Evolutionary conservation across 441 rosid genomes (phyloP).

Genomic region (Iberis amara): DNA sequence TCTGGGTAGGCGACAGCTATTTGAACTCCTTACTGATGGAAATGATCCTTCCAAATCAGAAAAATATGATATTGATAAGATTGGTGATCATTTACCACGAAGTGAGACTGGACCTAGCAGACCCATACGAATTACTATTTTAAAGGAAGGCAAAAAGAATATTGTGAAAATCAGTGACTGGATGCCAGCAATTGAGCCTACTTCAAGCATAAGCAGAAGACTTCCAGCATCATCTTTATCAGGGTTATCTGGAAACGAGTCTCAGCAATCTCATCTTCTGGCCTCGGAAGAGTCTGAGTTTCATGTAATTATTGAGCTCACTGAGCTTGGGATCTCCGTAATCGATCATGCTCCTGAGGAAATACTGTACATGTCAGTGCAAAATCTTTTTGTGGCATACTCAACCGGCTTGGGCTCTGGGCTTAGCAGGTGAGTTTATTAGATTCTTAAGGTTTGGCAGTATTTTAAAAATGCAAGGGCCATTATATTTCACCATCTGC

Average conservation of each 20-base stretch:
- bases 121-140: conserved; percentile 76
- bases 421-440: conserved; percentile 62
- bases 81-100: conserved; percentile 66
- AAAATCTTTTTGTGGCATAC: conserved; percentile 74
- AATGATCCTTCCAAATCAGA: conserved; percentile 56
- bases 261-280: conserved; percentile 42
- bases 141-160: conserved; percentile 79
- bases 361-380: conserved; percentile 79
- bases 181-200: conserved; percentile 87
- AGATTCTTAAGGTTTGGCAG: conserved; percentile 13
- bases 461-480: conserved; percentile 9
- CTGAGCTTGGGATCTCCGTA: conserved; percentile 89
- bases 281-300: conserved; percentile 59
- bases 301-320: conserved; percentile 81
- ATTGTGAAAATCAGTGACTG: conserved; percentile 79
- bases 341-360: conserved; percentile 97
- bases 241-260: conserved; percentile 42
- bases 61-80: conserved; percentile 76
- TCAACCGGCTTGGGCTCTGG: conserved; percentile 94
- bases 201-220: conserved; percentile 37
- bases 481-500: conserved; percentile 11
- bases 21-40: conserved; percentile 82
- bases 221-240: conserved; percentile 39
- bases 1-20: conserved; percentile 65
- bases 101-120: conserved; percentile 55